Base-by-base conservation (phyloP, 345 rosid genomes). In the Bruguiera sexangula region DNA sequence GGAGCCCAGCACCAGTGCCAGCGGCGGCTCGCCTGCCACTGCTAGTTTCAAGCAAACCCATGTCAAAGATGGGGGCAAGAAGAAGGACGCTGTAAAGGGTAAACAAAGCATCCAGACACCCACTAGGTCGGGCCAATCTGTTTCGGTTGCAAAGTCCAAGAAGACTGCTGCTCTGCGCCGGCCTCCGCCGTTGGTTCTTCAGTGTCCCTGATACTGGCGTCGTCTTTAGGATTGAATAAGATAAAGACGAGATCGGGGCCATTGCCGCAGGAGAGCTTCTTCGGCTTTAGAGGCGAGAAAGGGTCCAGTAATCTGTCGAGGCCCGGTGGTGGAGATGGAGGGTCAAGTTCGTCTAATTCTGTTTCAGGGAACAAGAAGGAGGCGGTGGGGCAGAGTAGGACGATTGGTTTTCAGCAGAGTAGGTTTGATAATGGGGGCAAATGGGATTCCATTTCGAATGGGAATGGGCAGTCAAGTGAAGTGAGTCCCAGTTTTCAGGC, bases 181-280 rank as follows among this genome's bases (percentile, higher is more conserved):
- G 75, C 43, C 36, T 36, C 66, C 19, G 85, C 36, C 36, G 36
- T 32, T 4, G 36, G 36, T 4, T 6, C 72, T 8, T 78, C 91
- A 39, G 97, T 83, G 73, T 90, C 92, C 18, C 98, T 97, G 0
- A 85, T 96, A 52, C 73, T 96, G 73, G 96, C 99, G 1, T 90
- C 98, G 32, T 96, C 99, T n/a, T 72, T 96, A 30, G 98, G 99
- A 8, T 71, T 96, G 78, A 92, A 92, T 72, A 81, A 84, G 85
- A 96, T 96, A 64, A 96, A 96, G 85, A 96, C 99, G 30, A 79
- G 98, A 78, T 96, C 98, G 4, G 97, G 98, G n/a, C 98, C 99
- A 6, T 81, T 95, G 90, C 96, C 93, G 2, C 89, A 87, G 76
- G 98, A 92, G 77, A 92, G 88, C 63, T 83, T 84, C 64, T 95